These are phyloP conservation scores for Elaeis guineensis DNA, from an alignment of 176 grass and related monocot genomes.

Conservation along the genomic window DNA sequence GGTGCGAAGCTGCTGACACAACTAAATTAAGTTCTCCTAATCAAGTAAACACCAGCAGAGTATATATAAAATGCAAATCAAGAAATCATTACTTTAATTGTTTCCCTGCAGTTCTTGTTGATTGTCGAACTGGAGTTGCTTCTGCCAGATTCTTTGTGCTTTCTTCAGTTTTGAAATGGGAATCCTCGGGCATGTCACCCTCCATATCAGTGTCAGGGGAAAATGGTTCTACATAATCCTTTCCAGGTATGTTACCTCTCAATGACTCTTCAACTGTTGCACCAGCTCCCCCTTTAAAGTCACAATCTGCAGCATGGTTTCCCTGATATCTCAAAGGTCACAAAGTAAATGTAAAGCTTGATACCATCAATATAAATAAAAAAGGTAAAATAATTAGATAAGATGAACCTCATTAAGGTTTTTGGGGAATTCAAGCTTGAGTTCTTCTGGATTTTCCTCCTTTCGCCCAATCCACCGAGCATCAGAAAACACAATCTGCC, in stretches of 20 bases:
- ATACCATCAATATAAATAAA: slow-evolving; percentile 1
- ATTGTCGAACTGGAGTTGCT: slow-evolving; percentile 56
- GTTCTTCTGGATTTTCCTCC: slow-evolving; percentile 77
- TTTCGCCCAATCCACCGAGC: slow-evolving; percentile 81
- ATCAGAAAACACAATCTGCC: slow-evolving; percentile 90
- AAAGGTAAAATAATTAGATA: neutral
- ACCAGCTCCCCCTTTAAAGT: slow-evolving; percentile 95
- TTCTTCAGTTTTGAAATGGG: slow-evolving; percentile 28
- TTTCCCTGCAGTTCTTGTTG: slow-evolving; percentile 64
- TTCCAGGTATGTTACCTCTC: slow-evolving; percentile 22
- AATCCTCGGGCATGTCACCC: slow-evolving; percentile 32
- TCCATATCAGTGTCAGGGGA: slow-evolving; percentile 38
- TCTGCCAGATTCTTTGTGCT: slow-evolving; percentile 19
- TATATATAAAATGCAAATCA: neutral
- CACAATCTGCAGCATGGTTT: slow-evolving; percentile 35
- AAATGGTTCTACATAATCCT: slow-evolving; percentile 34
- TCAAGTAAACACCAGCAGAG: too few species aligned
- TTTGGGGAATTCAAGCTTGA: slow-evolving; percentile 59
- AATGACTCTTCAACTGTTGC: slow-evolving; percentile 24
- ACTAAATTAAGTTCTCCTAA: too few species aligned
- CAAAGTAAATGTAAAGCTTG: neutral
- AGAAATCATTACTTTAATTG: slow-evolving; percentile 32
- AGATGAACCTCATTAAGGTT: slow-evolving; percentile 41
- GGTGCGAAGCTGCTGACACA: too few species aligned
- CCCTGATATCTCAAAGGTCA: slow-evolving; percentile 32